Percentiles rank a stretch among this genome's conserved stretches.
phyloP scores from a whole-genome alignment of 2,329 filamentous ascomycete species.

The Nemania serpens region DNA sequence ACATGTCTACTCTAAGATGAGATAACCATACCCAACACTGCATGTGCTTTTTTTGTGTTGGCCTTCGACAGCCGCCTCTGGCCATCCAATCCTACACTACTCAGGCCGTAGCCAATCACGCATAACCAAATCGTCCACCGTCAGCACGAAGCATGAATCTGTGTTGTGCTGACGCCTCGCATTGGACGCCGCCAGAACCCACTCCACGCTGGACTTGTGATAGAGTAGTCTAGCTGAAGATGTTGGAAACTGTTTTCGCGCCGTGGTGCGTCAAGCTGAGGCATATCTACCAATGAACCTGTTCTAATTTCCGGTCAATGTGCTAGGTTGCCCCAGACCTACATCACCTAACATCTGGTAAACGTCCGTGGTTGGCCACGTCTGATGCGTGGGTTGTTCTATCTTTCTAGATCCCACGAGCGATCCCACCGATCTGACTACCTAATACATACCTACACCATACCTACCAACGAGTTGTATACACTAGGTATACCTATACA shows the following conservation, averaged over 20 bases:
- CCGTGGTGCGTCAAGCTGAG: constrained; percentile 27
- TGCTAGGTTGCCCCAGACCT: constrained; percentile 1
- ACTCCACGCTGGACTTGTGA: not conserved
- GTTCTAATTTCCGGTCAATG: constrained; percentile 17
- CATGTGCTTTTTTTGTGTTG: not conserved
- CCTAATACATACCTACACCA: not conserved
- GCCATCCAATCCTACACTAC: constrained; percentile 13
- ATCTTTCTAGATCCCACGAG: not conserved
- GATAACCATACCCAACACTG: not conserved
- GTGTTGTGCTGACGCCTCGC: constrained; percentile 18
- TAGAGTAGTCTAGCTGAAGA: constrained; percentile 13
- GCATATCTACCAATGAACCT: constrained; percentile 19
- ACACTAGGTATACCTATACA: not conserved
- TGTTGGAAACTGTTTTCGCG: constrained; percentile 18
- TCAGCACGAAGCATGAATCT: constrained; percentile 19
- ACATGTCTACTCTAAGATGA: not conserved
- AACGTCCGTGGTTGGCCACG: not conserved
- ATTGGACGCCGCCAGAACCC: constrained; percentile 22
- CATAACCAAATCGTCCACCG: constrained; percentile 9
- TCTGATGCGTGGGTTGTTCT: not conserved
- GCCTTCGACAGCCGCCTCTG: constrained; percentile 12
- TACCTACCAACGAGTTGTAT: not conserved
- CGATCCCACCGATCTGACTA: not conserved
- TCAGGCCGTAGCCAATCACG: constrained; percentile 10
- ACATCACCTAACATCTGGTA: not conserved